Base-by-base conservation (phyloP, 495 filamentous ascomycete genomes). In the Parathielavia appendiculata region DNA sequence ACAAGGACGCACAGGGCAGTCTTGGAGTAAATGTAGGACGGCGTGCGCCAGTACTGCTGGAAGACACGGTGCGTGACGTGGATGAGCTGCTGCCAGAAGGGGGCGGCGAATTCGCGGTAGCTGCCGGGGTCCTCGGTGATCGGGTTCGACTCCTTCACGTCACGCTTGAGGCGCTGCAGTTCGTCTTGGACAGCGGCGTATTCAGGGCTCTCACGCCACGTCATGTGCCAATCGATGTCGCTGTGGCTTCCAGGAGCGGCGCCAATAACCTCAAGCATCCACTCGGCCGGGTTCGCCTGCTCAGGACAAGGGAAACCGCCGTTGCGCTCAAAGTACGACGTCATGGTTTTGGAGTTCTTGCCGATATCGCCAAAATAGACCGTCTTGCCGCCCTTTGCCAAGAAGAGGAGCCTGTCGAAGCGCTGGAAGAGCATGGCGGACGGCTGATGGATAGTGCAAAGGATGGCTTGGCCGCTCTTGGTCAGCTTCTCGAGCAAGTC, bases 201-300 rank as follows among this genome's bases (percentile, higher is more conserved):
- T 72, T 97, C 92, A 26, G 81, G 72, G 62, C 84, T 89, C 12
- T 88, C 79, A 32, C 84, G 83, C 92, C 92, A 97, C 14, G 85
- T 76, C 51, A 86, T 69, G 65, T 83, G 81, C 92, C 92, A 97
- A 69, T 97, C 90, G 55, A 87, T 81, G 36, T 89, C 81, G 19
- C 83, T 85, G 55, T 78, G 68, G 19, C 83, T 85, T 23, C 89
- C 90, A n/a, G 92, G 91, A 1, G 92, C 91, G 26, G 90, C 91
- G 59, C 92, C 92, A 65, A 92, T 95, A 49, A 90, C 86, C 66
- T 96, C 91, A 38, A 97, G 78, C 89, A 97, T 96, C 89, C 89
- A 96, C 73, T 97, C 92, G 19, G 92, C 92, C 30, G 91, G 91
- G 73, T 89, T 97, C n/a, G 89, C 87, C 16, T 87, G 85, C 3